Base-by-base conservation (phyloP, 768 basidiomycete species). In the Amanita pseudoporphyria region DNA sequence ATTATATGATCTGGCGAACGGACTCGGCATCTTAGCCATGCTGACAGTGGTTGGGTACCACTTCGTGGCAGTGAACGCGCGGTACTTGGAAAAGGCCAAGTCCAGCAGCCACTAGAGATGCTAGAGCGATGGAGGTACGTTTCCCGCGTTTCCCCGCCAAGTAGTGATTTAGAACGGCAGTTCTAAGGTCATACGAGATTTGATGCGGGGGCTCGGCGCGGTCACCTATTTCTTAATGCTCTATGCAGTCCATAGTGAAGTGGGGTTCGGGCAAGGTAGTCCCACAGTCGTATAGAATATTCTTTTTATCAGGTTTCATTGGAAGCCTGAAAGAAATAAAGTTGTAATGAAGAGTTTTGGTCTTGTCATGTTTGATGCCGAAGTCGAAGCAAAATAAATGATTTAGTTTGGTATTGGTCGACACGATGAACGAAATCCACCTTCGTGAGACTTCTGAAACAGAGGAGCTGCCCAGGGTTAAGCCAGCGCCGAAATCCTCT, bases 11-110 rank as follows among this genome's bases (percentile, higher is more conserved):
- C 74, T 95, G 47, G 85, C 90, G 52, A 93, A 91, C 66, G 71
- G 79, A 24, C 80, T 94, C 14, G 93, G 93, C 32, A 71, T 82
- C 32, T 71, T 88, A 46, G 87, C 94, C 24, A 91, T 97, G 84
- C 59, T 90, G 56, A 82, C 87, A 5, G 84, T 93, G 49, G 83
- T 97, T 47, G 77, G 80, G 41, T 96, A 94, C 66, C 94, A 97
- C 69, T 79, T 95, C 58, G 71, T 97, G 45, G 84, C 88, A 30
- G 89, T 95, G 53, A 94, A 94, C 58, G 79, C 81, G 18, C 60
- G 62, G 53, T 75, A 61, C 61, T 62, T 64, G 52, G 62, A 58
- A 53, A 54, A 55, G 36, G 53, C 53, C n/a, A 40, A 50, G 6
- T 16, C 14, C 6, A 49, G 32, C 13, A 26, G 47, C 18, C 36